Evolutionary conservation across 257 asterid species (phyloP).

Genomic region (Fraxinus pennsylvanica): DNA sequence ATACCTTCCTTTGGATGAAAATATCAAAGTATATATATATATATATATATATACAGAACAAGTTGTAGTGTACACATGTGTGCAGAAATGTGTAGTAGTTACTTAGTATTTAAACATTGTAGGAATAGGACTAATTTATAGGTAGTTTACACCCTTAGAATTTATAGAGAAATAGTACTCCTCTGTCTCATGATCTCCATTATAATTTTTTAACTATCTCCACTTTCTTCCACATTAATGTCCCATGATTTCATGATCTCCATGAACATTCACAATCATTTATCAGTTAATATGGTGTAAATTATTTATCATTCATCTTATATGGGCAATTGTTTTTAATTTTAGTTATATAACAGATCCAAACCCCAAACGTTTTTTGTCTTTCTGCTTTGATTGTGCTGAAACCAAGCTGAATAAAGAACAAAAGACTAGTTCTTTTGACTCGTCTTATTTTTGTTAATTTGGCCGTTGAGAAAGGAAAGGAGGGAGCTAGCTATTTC

Average conservation of each 20-base stretch:
- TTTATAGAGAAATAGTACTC: neutral
- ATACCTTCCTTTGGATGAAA: neutral
- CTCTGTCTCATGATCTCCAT: neutral
- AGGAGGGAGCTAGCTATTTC: neutral
- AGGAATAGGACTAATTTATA: neutral
- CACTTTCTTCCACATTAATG: neutral
- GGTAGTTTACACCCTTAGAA: neutral
- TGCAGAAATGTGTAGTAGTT: neutral
- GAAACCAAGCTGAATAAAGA: neutral
- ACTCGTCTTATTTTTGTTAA: neutral
- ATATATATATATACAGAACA: neutral
- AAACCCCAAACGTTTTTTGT: neutral
- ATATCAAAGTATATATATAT: neutral
- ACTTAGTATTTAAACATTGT: neutral
- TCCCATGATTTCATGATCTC: neutral
- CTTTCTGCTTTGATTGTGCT: neutral
- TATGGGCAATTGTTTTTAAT: neutral
- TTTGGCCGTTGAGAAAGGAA: neutral
- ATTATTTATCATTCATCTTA: neutral
- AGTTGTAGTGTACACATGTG: neutral
- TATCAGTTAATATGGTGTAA: neutral
- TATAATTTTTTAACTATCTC: neutral
- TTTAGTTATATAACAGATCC: neutral
- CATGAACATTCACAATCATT: neutral
- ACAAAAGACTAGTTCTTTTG: neutral